Evolutionary conservation across 148 eudicot genomes (phyloP), one percentile per base, ranked within the genome.

Genomic region (Dianthus caryophyllus): DNA sequence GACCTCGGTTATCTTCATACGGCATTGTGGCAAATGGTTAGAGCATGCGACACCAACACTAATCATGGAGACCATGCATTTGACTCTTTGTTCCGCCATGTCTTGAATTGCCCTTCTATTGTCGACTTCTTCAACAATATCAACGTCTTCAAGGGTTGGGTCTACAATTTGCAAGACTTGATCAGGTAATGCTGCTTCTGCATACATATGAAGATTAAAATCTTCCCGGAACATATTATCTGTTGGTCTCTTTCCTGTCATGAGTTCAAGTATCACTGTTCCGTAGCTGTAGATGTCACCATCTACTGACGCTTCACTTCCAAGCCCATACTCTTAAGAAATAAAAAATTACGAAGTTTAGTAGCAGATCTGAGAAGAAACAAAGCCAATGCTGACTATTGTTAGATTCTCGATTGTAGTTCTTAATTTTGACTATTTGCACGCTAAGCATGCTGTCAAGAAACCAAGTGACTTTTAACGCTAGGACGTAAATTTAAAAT

Each of bases 21-120:
- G 24, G 51, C 50, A 43, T 1, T 49, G 50, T 50, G 73, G 66
- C 18, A 25, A 22, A 15, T 49, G 31, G 21, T 27, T 30, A 9
- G 73, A 70, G 49, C 73, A 70, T 20, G 67, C 67, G 1, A 70
- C 67, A 36, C 73, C 67, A 21, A 61, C 24, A 2, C 63, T 51
- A 11, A 71, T n/a, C 18, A 71, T 24, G 3, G 38, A 16, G 13
- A 38, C 25, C 52, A 51, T 51, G 41, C 74, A 71, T 21, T 50
- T 66, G 2, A 17, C 26, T 36, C 55, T n/a, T 6, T 18, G 44
- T 50, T 50, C 25, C 25, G n/a, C 17, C 27, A 5, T n/a, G 10
- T 11, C 33, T 55, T 56, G 43, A 9, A 39, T 55, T 7, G 22
- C 21, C 25, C 53, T 33, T 43, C 55, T 17, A 16, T 18, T 29